Percentiles rank a stretch among this genome's conserved stretches.
Conservation (phyloP, 164 flowering plant genomes). For the Tinospora cordifolia region DNA sequence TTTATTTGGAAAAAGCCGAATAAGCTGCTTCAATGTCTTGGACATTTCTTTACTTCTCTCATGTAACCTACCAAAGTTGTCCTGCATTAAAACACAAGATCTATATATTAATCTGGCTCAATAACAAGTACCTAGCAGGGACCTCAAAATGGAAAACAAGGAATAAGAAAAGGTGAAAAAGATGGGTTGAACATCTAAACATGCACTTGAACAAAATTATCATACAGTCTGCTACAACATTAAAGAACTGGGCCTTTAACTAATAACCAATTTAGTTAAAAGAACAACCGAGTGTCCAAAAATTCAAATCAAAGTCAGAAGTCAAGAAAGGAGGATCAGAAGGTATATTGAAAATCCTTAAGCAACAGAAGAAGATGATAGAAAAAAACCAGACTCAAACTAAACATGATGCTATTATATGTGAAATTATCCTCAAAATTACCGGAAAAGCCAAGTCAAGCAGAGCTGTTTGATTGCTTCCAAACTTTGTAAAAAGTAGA, state of each 20-base stretch:
- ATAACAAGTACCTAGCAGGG: not conserved
- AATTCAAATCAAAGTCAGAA: not conserved
- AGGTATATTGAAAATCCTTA: not conserved
- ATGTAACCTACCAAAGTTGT: slow-evolving; percentile 57
- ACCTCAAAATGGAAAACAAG: not conserved
- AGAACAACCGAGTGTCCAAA: too few relatives aligned
- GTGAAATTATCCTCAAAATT: slow-evolving; percentile 11
- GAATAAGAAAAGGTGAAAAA: not conserved
- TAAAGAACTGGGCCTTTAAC: not conserved
- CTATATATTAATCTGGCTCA: not conserved
- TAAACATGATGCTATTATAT: not conserved
- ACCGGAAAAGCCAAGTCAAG: slow-evolving; percentile 85
- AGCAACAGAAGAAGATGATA: not conserved
- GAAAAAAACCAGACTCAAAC: not conserved
- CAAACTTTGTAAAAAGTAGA: slow-evolving; percentile 77
- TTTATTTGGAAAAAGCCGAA: slow-evolving; percentile 79
- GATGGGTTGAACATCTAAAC: too few relatives aligned
- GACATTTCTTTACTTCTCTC: slow-evolving; percentile 73
- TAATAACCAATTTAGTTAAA: not conserved
- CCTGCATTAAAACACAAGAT: slow-evolving; percentile 33
- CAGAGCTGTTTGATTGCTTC: slow-evolving; percentile 73
- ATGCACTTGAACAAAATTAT: not conserved
- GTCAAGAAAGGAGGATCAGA: not conserved
- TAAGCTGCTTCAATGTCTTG: slow-evolving; percentile 65
- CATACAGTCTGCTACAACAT: not conserved